Base-by-base conservation (phyloP, 306 rosid genomes). In the Quercus rubra region DNA sequence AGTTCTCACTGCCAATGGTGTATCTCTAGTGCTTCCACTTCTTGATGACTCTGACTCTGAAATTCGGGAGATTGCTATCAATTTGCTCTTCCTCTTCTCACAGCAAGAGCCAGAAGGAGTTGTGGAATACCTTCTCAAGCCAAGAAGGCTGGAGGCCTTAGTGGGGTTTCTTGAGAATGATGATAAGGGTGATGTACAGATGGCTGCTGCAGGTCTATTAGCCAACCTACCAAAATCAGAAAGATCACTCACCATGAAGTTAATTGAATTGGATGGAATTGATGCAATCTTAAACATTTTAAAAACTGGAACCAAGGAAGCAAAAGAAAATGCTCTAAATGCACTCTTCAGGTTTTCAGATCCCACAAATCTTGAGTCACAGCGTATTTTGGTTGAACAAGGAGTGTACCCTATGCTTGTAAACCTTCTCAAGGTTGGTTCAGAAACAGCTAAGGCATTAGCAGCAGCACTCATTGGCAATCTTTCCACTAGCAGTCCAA, bases 291-390 rank as follows among this genome's bases (percentile, higher is more conserved):
- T 93, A 80, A 84, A 89, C 81, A 91, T 93, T 64, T 73, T 93
- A 62, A 80, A 77, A 74, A 84, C 85, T 0, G 96, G 94, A 15
- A 91, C 86, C 23, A 83, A 83, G 89, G 89, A 88, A 83, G 94
- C 94, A 25, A 91, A 91, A 79, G 97, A 93, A 79, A 90, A 90
- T 73, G 98, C 98, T 61, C 90, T 91, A n/a, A 86, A 92, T 79
- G 96, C 98, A 77, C 92, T 93, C 80, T 93, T 93, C 81, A 89
- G 98, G 85, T 91, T 93, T 86, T 87, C 97, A 31, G 97, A 91
- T 81, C 96, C 97, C 59, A 86, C 89, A 70, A 83, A 91, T 15
- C 80, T 87, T 0, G 87, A 89, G 63, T 87, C 97, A 0, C 98
- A 93, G 49, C 88, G 76, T 0, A 87, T 76, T 74, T 74, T 93